These are phyloP conservation scores for Cruciata laevipes DNA, from an alignment of 257 asterid species.

Conservation along the genomic window DNA sequence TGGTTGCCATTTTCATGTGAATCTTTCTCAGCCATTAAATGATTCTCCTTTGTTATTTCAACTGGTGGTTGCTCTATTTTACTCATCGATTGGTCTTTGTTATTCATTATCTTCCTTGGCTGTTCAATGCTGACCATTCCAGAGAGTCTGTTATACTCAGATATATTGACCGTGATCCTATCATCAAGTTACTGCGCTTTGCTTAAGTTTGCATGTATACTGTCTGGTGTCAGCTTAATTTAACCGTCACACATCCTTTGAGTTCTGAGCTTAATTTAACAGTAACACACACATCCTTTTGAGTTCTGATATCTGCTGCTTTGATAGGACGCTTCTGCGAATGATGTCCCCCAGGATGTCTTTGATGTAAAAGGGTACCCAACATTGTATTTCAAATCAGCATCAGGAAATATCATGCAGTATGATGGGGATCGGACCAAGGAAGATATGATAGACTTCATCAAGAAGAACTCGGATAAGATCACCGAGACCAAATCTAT, in stretches of 20 bases:
- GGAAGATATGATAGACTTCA: conserved; percentile 57
- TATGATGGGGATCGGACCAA: conserved; percentile 70
- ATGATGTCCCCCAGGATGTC: conserved; percentile 46
- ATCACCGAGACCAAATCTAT: conserved; percentile 29
- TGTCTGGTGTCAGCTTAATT: not conserved
- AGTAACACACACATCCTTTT: not conserved
- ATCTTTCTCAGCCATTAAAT: not conserved
- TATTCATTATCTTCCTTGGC: not conserved
- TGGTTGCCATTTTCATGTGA: not conserved
- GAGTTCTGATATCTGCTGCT: not conserved
- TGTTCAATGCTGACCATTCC: not conserved
- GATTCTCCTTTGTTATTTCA: not conserved
- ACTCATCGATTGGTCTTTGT: not conserved
- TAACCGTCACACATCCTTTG: not conserved
- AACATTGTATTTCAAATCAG: conserved; percentile 64
- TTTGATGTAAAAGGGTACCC: conserved; percentile 84
- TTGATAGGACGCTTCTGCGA: conserved; percentile 78
- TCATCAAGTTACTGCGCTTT: not conserved
- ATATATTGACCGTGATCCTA: not conserved
- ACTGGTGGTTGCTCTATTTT: not conserved
- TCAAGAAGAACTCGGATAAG: conserved; percentile 53
- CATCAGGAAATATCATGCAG: conserved; percentile 48
- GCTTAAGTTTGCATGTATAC: not conserved
- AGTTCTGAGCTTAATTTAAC: not conserved
- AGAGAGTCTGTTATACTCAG: not conserved